Percentiles rank a stretch among this genome's conserved stretches.
Evolutionary conservation across 2,329 filamentous ascomycete species (phyloP).

Genomic region (Arthrobotrys iridis): DNA sequence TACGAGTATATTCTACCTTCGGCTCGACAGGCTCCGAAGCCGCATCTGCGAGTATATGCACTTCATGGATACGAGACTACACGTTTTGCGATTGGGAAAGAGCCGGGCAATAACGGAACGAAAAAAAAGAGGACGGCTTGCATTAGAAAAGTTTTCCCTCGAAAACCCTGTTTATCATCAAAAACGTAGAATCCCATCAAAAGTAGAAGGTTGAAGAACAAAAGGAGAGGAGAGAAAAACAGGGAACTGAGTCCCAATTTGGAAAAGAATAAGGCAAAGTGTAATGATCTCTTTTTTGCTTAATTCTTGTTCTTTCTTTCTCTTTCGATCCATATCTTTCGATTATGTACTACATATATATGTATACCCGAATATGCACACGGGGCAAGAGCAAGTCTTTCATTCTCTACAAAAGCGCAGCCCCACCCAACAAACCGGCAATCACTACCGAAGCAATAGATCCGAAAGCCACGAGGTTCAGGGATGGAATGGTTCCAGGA

Average conservation of each 20-base stretch:
- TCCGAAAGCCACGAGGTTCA: conserved; percentile 36
- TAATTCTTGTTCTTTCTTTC: neutral
- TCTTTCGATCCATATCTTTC: neutral
- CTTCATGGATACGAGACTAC: neutral
- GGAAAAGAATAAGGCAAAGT: neutral
- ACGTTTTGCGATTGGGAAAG: neutral
- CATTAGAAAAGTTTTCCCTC: neutral
- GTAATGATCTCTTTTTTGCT: neutral
- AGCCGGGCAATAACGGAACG: neutral
- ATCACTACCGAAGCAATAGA: conserved; percentile 43
- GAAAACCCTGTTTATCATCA: neutral
- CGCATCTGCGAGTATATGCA: neutral
- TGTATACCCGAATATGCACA: conserved; percentile 7
- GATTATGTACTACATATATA: too few relatives aligned
- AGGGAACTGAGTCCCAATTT: neutral
- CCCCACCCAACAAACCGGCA: conserved; percentile 39
- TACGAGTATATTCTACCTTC: neutral
- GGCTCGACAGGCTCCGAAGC: conserved; percentile 3
- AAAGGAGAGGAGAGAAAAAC: neutral
- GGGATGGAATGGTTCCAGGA: conserved; percentile 9
- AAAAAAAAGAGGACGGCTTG: neutral
- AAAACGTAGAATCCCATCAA: neutral
- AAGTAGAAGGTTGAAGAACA: neutral
- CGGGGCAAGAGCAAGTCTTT: neutral
- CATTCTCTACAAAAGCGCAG: conserved; percentile 43